Evolutionary conservation across 352 stramenopile genomes (phyloP).

Genomic region (Phytophthora foliorum): DNA sequence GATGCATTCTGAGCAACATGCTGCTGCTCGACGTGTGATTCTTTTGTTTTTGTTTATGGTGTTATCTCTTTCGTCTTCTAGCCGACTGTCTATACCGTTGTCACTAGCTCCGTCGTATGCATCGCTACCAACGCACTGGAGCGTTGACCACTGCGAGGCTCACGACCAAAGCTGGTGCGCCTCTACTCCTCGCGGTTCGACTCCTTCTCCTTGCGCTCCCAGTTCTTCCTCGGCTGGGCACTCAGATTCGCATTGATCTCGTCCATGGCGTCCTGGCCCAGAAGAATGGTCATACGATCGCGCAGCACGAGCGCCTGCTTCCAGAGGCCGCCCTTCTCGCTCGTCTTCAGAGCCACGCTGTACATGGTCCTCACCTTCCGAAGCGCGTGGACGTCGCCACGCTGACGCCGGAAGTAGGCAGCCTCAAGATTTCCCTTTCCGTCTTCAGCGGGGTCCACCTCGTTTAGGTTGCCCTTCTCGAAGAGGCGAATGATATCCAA

Average conservation of each 20-base stretch:
- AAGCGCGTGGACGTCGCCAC: slow-evolving; percentile 40
- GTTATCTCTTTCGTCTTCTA: slow-evolving; percentile 9
- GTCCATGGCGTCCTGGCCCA: slow-evolving; percentile 45
- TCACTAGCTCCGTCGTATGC: slow-evolving; percentile 11
- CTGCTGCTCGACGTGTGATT: no score
- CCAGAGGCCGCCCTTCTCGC: slow-evolving; percentile 63
- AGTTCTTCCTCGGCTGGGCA: slow-evolving; percentile 23
- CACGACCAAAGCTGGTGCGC: neutral
- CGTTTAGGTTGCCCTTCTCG: slow-evolving; percentile 51
- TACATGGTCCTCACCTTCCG: slow-evolving; percentile 69
- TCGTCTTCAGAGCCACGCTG: slow-evolving; percentile 54
- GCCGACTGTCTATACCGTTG: slow-evolving; percentile 19
- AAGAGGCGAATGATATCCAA: slow-evolving; percentile 64
- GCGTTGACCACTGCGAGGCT: neutral
- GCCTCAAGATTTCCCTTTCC: slow-evolving; percentile 40
- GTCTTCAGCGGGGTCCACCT: slow-evolving; percentile 36
- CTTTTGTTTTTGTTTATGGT: slow-evolving; percentile 7
- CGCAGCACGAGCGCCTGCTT: slow-evolving; percentile 68
- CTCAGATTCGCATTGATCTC: slow-evolving; percentile 30
- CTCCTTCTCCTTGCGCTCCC: slow-evolving; percentile 33
- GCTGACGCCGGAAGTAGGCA: slow-evolving; percentile 28
- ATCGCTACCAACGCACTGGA: slow-evolving; percentile 5
- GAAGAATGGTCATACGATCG: slow-evolving; percentile 53
- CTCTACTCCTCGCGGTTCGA: slow-evolving; percentile 26
- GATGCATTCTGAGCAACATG: no score